phyloP scores from a whole-genome alignment of 805 yeast genomes.

The baker's yeast (Saccharomyces cerevisiae) region DNA sequence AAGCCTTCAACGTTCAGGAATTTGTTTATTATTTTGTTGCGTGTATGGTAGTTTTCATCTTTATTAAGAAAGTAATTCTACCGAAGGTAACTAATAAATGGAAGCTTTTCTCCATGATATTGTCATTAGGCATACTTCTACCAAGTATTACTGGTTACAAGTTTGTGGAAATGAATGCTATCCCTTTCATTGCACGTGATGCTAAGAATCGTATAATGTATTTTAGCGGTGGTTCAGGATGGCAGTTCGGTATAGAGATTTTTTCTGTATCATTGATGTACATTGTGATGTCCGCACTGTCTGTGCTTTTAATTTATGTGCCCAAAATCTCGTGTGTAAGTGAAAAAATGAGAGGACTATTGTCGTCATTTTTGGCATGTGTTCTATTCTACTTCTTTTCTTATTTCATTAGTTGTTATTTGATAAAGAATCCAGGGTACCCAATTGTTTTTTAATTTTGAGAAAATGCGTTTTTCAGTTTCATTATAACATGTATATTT shows the following conservation, averaged over 20 bases:
- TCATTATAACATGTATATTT: background rate
- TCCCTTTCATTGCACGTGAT: constrained; percentile 53
- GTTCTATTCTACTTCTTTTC: constrained; percentile 15
- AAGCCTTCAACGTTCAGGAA: constrained; percentile 36
- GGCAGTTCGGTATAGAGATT: constrained; percentile 67
- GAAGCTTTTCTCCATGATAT: constrained; percentile 26
- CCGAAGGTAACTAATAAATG: constrained; percentile 23
- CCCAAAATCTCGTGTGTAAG: constrained; percentile 15
- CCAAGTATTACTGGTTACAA: constrained; percentile 53
- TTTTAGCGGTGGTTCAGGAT: constrained; percentile 55
- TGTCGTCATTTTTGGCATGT: constrained; percentile 9
- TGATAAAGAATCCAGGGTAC: constrained; percentile 25
- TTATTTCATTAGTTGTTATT: constrained; percentile 21
- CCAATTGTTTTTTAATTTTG: constrained; percentile 14
- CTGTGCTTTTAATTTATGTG: constrained; percentile 38
- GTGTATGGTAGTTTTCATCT: constrained; percentile 38
- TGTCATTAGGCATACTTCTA: constrained; percentile 35
- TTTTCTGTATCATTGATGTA: constrained; percentile 46
- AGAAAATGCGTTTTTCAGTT: background rate
- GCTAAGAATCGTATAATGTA: constrained; percentile 44
- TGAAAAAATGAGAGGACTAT: constrained; percentile 16
- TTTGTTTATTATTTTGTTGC: constrained; percentile 40
- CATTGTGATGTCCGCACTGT: constrained; percentile 34
- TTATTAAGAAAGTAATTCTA: constrained; percentile 42
- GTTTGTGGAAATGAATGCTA: constrained; percentile 50